Conservation (phyloP, 306 rosid genomes). For the Geum urbanum region DNA sequence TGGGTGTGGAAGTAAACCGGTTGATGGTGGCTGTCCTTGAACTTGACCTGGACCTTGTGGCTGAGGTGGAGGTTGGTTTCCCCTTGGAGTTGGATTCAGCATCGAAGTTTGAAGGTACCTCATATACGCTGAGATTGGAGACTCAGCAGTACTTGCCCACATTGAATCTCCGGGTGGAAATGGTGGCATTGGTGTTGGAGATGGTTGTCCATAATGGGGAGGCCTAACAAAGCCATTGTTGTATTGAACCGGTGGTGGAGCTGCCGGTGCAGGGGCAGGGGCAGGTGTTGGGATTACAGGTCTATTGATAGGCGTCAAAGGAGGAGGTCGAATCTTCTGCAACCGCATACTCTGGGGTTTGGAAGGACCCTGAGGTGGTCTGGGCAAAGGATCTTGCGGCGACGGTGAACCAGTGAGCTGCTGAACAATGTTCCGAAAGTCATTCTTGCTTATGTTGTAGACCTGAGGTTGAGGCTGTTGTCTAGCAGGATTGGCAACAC, state of each 20-base stretch:
- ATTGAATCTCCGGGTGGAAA: constrained; percentile 41
- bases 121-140: constrained; percentile 93
- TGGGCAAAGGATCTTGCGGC: constrained; percentile 67
- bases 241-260: constrained; percentile 52
- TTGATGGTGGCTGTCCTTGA: constrained; percentile 42
- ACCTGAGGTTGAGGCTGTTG: constrained; percentile 98
- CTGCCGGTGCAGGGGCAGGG: constrained; percentile 43
- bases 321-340: constrained; percentile 93
- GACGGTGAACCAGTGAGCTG: constrained; percentile 95
- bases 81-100: constrained; percentile 55
- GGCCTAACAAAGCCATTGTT: constrained; percentile 51
- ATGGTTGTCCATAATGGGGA: constrained; percentile 57
- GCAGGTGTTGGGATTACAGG: constrained; percentile 46
- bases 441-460: constrained; percentile 92
- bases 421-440: constrained; percentile 87
- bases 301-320: constrained; percentile 63
- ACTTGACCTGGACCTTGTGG: constrained; percentile 23
- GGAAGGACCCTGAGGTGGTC: constrained; percentile 67
- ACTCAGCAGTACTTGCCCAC: constrained; percentile 66
- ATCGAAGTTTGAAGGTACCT: constrained; percentile 79
- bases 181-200: constrained; percentile 42
- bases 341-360: constrained; percentile 80
- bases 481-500: constrained; percentile 48
- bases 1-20: constrained; percentile 68
- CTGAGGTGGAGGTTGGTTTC: constrained; percentile 33